Conservation (phyloP, 805 yeast genomes). For the Pichia californica region DNA sequence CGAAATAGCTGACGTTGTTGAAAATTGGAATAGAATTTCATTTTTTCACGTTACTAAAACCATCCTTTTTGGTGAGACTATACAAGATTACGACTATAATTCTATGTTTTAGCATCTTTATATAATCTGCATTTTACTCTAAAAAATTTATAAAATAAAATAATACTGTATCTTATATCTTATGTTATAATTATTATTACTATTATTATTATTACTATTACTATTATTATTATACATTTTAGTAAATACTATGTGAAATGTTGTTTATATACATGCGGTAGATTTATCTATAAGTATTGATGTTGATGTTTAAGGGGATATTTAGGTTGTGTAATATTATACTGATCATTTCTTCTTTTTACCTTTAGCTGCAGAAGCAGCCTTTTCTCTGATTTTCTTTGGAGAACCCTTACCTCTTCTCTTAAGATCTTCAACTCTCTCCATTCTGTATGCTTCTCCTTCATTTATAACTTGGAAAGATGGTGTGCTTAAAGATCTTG, state of each 20-base stretch:
- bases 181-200: too few species aligned
- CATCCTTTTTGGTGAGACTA: slow-evolving; percentile 25
- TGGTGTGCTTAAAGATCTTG: slow-evolving; percentile 21
- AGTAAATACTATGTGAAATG: not conserved
- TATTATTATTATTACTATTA: too few species aligned
- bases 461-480: slow-evolving; percentile 49
- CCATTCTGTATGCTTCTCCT: slow-evolving; percentile 62
- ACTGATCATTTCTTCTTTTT: slow-evolving; percentile 35
- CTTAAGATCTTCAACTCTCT: slow-evolving; percentile 58
- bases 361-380: slow-evolving; percentile 26
- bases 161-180: too few species aligned
- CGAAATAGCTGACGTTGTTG: slow-evolving; percentile 13
- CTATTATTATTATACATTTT: not conserved
- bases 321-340: too few species aligned
- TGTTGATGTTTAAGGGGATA: too few species aligned
- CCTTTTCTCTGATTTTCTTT: slow-evolving; percentile 55
- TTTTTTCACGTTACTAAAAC: slow-evolving; percentile 16
- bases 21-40: slow-evolving; percentile 25
- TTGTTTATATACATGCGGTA: slow-evolving; percentile 5
- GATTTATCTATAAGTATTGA: too few species aligned
- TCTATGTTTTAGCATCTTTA: slow-evolving; percentile 23
- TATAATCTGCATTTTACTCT: too few species aligned
- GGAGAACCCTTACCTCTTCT: slow-evolving; percentile 90
- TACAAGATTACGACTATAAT: slow-evolving; percentile 26
- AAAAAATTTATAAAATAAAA: not conserved